Conservation (phyloP, 202 grass and related monocot genomes). For the Musa balbisiana region DNA sequence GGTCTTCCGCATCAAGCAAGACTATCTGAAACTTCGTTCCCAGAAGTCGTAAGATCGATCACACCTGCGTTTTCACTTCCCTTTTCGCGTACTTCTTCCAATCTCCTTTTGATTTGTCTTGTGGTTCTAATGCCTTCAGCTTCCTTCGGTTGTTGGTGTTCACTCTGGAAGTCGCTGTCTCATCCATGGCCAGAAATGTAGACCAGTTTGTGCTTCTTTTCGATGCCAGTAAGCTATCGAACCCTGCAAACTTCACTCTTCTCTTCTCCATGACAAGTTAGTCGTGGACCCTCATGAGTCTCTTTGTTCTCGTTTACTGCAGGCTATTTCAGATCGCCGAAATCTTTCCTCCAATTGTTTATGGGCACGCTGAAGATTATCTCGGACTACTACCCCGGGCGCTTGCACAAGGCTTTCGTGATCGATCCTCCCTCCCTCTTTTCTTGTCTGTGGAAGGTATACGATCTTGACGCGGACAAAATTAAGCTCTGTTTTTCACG, state of each 20-base stretch:
- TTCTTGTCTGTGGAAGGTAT: slow-evolving; percentile 91
- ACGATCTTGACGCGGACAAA: neutral
- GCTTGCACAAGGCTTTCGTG: slow-evolving; percentile 84
- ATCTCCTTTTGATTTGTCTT: neutral
- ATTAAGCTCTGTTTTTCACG: neutral
- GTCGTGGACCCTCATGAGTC: neutral
- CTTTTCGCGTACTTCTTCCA: neutral
- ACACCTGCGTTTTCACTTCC: neutral
- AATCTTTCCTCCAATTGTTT: slow-evolving; percentile 73
- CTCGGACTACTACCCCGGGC: slow-evolving; percentile 88
- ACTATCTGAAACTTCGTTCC: slow-evolving; percentile 74
- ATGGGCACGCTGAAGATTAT: slow-evolving; percentile 89
- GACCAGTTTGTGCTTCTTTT: slow-evolving; percentile 90
- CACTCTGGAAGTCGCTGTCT: slow-evolving; percentile 79
- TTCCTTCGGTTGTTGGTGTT: slow-evolving; percentile 87
- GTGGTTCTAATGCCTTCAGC: slow-evolving; percentile 16
- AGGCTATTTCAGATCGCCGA: slow-evolving; percentile 94
- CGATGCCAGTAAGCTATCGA: slow-evolving; percentile 72
- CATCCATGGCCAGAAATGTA: slow-evolving; percentile 79
- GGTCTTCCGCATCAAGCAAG: slow-evolving; percentile 91
- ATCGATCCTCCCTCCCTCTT: slow-evolving; percentile 91
- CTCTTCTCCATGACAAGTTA: too few species aligned
- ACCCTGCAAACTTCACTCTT: too few species aligned
- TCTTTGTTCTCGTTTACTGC: slow-evolving; percentile 8
- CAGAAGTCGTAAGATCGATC: slow-evolving; percentile 71